These are phyloP conservation scores for Pleurotus djamor DNA, from an alignment of 768 basidiomycete species.

Conservation along the genomic window DNA sequence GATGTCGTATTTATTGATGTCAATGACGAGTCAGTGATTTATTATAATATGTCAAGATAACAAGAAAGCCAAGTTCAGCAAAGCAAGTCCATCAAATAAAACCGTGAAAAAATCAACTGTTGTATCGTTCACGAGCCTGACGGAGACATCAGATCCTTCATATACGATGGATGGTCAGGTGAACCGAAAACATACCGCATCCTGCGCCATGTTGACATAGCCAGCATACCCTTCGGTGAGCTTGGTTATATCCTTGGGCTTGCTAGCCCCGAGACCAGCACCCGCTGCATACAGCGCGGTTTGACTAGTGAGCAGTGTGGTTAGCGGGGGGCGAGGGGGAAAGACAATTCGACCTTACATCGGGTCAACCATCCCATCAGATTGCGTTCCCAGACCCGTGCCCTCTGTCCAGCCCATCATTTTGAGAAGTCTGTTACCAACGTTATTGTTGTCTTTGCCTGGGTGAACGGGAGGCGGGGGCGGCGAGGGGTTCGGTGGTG, in stretches of 20 bases:
- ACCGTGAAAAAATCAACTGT: slow-evolving; percentile 13
- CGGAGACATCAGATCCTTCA: not conserved
- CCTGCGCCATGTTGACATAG: slow-evolving; percentile 73
- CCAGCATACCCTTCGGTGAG: slow-evolving; percentile 66
- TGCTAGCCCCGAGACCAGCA: slow-evolving; percentile 90
- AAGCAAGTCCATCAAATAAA: not conserved
- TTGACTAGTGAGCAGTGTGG: slow-evolving; percentile 45
- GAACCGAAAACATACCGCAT: slow-evolving; percentile 55
- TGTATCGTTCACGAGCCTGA: slow-evolving; percentile 33
- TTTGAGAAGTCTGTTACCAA: slow-evolving; percentile 90
- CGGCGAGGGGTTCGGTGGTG: slow-evolving; percentile 60
- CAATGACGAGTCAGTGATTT: not conserved
- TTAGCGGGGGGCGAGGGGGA: not conserved
- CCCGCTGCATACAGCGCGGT: slow-evolving; percentile 87
- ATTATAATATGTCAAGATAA: not conserved
- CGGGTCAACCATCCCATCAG: slow-evolving; percentile 86
- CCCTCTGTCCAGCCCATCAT: slow-evolving; percentile 99
- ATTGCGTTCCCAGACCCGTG: slow-evolving; percentile 77
- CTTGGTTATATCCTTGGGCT: slow-evolving; percentile 80
- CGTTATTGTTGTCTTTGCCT: slow-evolving; percentile 79
- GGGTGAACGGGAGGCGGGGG: slow-evolving; percentile 66
- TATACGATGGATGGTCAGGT: not conserved
- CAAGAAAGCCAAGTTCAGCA: not conserved
- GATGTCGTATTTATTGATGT: not conserved
- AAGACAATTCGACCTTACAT: slow-evolving; percentile 49